Evolutionary conservation across 2,329 filamentous ascomycete genomes (phyloP).

Genomic region (Xylariaceae sp.): DNA sequence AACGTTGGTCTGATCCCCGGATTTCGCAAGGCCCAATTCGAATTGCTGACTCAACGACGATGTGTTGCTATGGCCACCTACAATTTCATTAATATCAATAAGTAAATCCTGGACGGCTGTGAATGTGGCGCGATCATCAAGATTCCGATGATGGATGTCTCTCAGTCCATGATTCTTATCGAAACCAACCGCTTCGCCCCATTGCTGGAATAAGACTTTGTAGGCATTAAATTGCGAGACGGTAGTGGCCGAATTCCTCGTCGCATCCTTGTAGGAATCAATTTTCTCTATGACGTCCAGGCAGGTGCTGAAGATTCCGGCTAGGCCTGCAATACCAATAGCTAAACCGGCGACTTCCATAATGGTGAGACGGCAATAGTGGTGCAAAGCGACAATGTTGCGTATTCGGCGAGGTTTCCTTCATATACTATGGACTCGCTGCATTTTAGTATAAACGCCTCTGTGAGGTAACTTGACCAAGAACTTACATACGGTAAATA

Average conservation of each 20-base stretch:
- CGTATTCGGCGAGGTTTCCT: too few species aligned
- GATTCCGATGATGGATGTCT: neutral
- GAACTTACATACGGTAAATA: too few species aligned
- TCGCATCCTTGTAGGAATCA: slow-evolving; percentile 6
- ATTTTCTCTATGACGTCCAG: slow-evolving; percentile 8
- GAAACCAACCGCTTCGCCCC: slow-evolving; percentile 12
- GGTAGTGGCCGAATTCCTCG: neutral
- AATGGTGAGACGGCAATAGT: too few species aligned
- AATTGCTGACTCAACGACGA: too few species aligned
- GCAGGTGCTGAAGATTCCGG: slow-evolving; percentile 7
- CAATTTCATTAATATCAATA: too few species aligned
- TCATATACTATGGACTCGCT: too few species aligned
- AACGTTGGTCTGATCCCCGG: too few species aligned
- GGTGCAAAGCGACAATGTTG: too few species aligned
- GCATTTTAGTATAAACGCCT: too few species aligned
- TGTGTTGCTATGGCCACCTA: too few species aligned
- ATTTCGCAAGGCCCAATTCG: too few species aligned
- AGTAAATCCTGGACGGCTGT: neutral
- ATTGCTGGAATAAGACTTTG: slow-evolving; percentile 1
- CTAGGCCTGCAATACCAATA: slow-evolving; percentile 4
- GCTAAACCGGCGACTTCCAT: slow-evolving; percentile 11
- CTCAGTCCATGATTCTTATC: neutral
- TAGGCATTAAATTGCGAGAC: slow-evolving; percentile 4
- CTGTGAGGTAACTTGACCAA: too few species aligned
- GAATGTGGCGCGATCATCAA: neutral